Evolutionary conservation across 2,329 filamentous ascomycete species (phyloP).

Genomic region (Myrmaecium sp.): DNA sequence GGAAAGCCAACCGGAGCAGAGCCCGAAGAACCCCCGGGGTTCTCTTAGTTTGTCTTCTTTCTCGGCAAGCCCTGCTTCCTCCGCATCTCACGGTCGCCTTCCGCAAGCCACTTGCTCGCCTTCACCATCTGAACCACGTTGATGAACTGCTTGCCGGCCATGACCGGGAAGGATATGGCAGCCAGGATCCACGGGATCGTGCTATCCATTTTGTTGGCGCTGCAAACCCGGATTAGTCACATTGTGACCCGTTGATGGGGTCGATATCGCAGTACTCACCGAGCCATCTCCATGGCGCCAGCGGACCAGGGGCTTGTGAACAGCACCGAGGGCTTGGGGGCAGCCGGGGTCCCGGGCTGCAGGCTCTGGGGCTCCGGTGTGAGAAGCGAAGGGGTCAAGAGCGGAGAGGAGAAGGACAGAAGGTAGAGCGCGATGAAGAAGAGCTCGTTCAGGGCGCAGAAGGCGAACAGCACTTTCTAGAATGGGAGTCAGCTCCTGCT

Average conservation of each 20-base stretch:
- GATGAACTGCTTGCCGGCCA: slow-evolving; percentile 83
- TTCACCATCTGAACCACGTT: slow-evolving; percentile 90
- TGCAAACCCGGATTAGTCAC: slow-evolving; percentile 5
- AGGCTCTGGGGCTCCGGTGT: slow-evolving; percentile 34
- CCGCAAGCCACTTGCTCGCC: slow-evolving; percentile 78
- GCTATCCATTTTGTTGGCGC: slow-evolving; percentile 61
- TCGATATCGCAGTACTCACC: slow-evolving; percentile 18
- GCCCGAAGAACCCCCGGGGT: too few species aligned
- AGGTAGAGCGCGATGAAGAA: slow-evolving; percentile 99
- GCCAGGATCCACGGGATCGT: slow-evolving; percentile 62
- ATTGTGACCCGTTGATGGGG: background rate
- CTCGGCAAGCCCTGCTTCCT: slow-evolving; percentile 23
- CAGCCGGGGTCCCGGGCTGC: slow-evolving; percentile 51
- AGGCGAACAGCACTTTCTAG: slow-evolving; percentile 76
- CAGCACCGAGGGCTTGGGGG: slow-evolving; percentile 51
- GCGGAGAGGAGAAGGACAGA: slow-evolving; percentile 85
- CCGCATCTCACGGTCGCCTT: slow-evolving; percentile 63
- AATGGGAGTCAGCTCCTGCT: slow-evolving; percentile 5
- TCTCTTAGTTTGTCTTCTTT: slow-evolving; percentile 14
- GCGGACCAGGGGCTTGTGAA: slow-evolving; percentile 86
- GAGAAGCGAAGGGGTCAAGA: slow-evolving; percentile 70
- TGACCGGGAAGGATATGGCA: slow-evolving; percentile 65
- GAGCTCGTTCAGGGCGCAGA: slow-evolving; percentile 80
- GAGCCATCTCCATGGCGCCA: slow-evolving; percentile 77
- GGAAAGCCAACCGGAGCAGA: too few species aligned